Base-by-base conservation (phyloP, 805 yeast species). In the Candida lessepsii region DNA sequence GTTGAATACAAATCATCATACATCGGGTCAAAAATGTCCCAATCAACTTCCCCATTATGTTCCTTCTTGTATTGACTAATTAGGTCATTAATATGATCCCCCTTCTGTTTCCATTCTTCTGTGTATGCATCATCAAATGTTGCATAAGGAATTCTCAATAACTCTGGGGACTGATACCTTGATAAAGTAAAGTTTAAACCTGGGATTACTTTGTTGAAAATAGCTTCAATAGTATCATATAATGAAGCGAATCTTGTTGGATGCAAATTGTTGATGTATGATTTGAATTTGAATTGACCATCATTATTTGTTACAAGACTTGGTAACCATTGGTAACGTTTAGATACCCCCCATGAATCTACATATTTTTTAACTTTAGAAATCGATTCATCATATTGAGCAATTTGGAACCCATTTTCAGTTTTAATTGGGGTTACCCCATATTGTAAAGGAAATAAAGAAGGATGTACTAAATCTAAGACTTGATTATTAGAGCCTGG, bases 201-300 rank as follows among this genome's bases (percentile, higher is more conserved):
- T 4, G 71, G 71, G 7, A 64, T 14, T 10, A 50, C 39, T 3
- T 19, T 24, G 29, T 57, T 57, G 46, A 69, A 65, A 2, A 69
- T 49, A 0, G 48, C 40, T 13, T 48, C 68, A 32, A 69, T 61
- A 2, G 53, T 34, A 1, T 24, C n/a, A 45, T 69, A 69, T 16
- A 69, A 45, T 1, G 40, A 43, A n/a, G 44, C 28, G 41, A 45
- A 49, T 30, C 50, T 45, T 1, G 42, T 35, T 13, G 73, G 72
- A 35, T 69, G 67, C 39, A 69, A 52, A 42, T 68, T 69, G 48
- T 69, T 69, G 44, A 69, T 69, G 45, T 67, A 69, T 2, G 73
- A 66, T 2, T 29, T 33, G 32, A 65, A 47, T 11, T 41, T 39
- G 38, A 49, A 63, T 8, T 39, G 45, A n/a, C 39, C 36, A 5